Conservation (phyloP, 2,329 filamentous ascomycete species). For the Exophiala oligosperma region DNA sequence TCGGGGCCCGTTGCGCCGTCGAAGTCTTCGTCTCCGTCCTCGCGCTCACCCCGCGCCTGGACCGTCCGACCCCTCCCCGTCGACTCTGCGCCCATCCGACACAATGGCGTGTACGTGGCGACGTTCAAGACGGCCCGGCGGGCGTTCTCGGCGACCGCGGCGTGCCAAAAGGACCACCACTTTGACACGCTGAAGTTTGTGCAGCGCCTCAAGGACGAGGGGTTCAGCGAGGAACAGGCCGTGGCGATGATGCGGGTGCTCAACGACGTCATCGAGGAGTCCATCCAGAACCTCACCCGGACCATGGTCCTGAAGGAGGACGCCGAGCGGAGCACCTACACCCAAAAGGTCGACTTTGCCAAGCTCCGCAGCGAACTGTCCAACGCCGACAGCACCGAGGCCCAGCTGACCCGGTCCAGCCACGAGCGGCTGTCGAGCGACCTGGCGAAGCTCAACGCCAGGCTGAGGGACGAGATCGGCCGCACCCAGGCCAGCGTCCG, state of each 20-base stretch:
- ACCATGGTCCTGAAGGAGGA: conserved; percentile 97
- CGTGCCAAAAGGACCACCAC: conserved; percentile 74
- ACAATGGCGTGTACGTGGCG: conserved; percentile 51
- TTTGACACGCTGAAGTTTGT: conserved; percentile 99
- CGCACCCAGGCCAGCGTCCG: conserved; percentile 91
- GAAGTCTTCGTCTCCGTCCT: conserved; percentile 6
- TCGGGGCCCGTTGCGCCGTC: not conserved
- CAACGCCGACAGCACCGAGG: conserved; percentile 87
- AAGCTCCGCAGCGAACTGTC: conserved; percentile 94
- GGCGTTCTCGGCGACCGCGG: conserved; percentile 65
- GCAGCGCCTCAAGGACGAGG: conserved; percentile 82
- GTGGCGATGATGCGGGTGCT: conserved; percentile 98
- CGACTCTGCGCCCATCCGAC: conserved; percentile 37
- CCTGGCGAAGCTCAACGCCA: conserved; percentile 86
- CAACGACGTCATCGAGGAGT: conserved; percentile 96
- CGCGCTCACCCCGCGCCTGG: conserved; percentile 7
- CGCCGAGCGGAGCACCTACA: conserved; percentile 58
- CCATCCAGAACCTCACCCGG: conserved; percentile 93
- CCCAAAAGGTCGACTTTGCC: conserved; percentile 94
- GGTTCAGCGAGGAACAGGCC: conserved; percentile 92
- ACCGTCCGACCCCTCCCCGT: conserved; percentile 9
- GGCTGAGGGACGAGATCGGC: conserved; percentile 89
- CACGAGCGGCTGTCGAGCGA: conserved; percentile 95
- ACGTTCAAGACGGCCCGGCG: conserved; percentile 42
- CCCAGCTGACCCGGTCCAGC: conserved; percentile 79